Evolutionary conservation across 1,284 basidiomycete genomes (phyloP), one percentile per base, ranked within the genome.

Genomic region (Marasmius tenuissimus): DNA sequence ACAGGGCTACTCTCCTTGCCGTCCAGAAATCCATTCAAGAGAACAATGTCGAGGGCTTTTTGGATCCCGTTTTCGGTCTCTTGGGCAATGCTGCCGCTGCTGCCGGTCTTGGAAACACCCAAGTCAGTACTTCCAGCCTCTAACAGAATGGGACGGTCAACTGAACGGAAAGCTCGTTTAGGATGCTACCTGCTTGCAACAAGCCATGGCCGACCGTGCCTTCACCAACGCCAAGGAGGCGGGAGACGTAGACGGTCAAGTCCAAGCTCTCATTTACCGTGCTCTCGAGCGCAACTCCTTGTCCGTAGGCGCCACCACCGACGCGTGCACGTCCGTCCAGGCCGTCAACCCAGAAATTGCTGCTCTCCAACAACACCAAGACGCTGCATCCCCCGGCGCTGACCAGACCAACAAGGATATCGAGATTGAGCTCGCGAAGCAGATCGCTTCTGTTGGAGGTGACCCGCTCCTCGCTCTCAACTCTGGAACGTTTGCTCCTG

Each of bases 141-240:
- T 35, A 22, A 42, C 56, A 11, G 6, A 37, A 10, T 14, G 40
- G 18, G 47, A 38, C 51, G 55, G 45, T 48, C 34, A 63, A 22
- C 42, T 61, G 55, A 18, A 48, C 38, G 33, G 18, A 18, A 52
- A 38, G 5, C 20, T 38, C 27, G 9, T 20, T 40, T 61, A 86
- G 84, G 82, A 89, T 69, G 72, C 81, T 18, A 83, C 82, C 61
- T 91, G 88, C 72, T 78, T 89, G 42, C 88, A 89, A 70, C 84
- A 86, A 74, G 85, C 81, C 1, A 80, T 80, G 14, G 86, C 86
- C 52, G 87, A 88, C 69, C 85, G 84, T 68, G 87, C 87, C 0
- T 89, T 89, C 77, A 88, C 86, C 35, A 89, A 89, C 68, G 86
- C 88, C 45, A 90, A 89, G 73, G 82, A 83, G 4, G 81, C 78